Base-by-base conservation (phyloP, 306 rosid genomes). In the Sophora flavescens region DNA sequence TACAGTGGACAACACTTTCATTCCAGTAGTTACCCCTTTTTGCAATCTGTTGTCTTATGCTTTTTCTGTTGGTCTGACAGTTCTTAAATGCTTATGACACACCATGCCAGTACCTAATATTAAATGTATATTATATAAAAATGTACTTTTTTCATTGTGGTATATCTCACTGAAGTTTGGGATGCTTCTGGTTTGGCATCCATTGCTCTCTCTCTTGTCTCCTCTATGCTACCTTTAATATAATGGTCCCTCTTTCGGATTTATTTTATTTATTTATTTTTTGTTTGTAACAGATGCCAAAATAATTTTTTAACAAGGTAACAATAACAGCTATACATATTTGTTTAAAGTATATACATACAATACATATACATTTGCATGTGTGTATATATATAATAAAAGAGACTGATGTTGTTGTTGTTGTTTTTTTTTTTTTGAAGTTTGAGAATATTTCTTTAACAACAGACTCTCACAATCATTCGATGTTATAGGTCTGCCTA, bases 101-200 rank as follows among this genome's bases (percentile, higher is more conserved):
- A 78, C 33, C 57, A 48, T 0, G 41, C 53, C 28, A 59, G 52
- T 52, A 60, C 61, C 54, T 70, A 38, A 67, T 36, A 47, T 50
- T 32, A 54, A 36, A 56, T 41, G 38, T 57, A 63, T 45, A 58
- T 58, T 15, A 60, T 52, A 18, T 28, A 56, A 65, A 65, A 80
- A 57, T 53, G 74, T 35, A 8, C 13, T 32, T 81, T 76, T 74
- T 57, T 17, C 63, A 63, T 74, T 66, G 57, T 69, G 44, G 69
- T 35, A 78, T 63, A 10, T 81, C 75, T 76, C 60, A 15, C 78
- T 76, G 47, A 70, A 81, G 36, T n/a, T 63, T 42, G 61, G 11
- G 11, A 30, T 65, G 61, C 42, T 10, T 10, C 44, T 35, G 57
- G 41, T 51, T 70, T 71, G 74, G 61, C 60, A 56, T 26, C 72